These are phyloP conservation scores for Fusarium subglutinans DNA, from an alignment of 2,329 filamentous ascomycete genomes.

Conservation along the genomic window DNA sequence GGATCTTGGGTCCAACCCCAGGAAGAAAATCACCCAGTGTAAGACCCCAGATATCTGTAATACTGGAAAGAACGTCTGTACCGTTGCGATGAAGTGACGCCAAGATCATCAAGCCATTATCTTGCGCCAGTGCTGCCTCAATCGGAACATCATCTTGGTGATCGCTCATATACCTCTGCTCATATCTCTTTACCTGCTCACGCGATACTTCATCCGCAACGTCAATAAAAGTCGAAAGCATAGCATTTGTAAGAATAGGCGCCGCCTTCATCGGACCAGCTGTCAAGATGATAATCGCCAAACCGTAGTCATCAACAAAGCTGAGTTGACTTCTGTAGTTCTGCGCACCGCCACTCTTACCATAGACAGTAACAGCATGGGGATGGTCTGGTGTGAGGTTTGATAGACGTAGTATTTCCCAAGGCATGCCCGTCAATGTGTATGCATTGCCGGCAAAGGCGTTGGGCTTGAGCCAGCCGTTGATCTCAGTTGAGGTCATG, in stretches of 20 bases:
- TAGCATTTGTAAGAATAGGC: slow-evolving; percentile 39
- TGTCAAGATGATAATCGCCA: slow-evolving; percentile 45
- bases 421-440: slow-evolving; percentile 49
- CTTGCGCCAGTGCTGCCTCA: slow-evolving; percentile 33
- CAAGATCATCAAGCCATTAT: slow-evolving; percentile 40
- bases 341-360: slow-evolving; percentile 48
- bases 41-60: slow-evolving; percentile 36
- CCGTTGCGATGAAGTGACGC: slow-evolving; percentile 35
- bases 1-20: slow-evolving; percentile 24
- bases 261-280: slow-evolving; percentile 45
- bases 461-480: slow-evolving; percentile 49
- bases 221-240: slow-evolving; percentile 42
- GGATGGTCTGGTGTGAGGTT: slow-evolving; percentile 42
- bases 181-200: slow-evolving; percentile 38
- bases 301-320: slow-evolving; percentile 49
- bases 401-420: slow-evolving; percentile 48
- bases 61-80: slow-evolving; percentile 27
- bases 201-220: slow-evolving; percentile 44
- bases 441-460: slow-evolving; percentile 44
- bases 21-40: slow-evolving; percentile 39
- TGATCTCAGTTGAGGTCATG: slow-evolving; percentile 37
- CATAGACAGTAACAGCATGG: slow-evolving; percentile 47
- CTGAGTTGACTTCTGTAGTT: slow-evolving; percentile 49
- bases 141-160: background rate
- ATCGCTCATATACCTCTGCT: slow-evolving; percentile 16